phyloP scores from a whole-genome alignment of 768 basidiomycete genomes.

The Tremella mesenterica region DNA sequence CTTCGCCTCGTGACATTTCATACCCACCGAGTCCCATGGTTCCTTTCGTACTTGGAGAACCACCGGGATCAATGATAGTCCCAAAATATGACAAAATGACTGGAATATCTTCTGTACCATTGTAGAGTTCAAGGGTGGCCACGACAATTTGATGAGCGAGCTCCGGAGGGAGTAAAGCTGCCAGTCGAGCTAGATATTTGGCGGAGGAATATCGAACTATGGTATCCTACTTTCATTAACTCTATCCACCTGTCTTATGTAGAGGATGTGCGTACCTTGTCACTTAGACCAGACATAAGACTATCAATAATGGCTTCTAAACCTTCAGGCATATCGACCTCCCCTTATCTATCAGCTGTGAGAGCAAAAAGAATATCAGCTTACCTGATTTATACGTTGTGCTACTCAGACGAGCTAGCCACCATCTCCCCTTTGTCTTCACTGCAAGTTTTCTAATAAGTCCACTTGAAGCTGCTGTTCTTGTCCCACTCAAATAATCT shows the following conservation, averaged over 20 bases:
- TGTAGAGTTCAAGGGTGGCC: conserved; percentile 66
- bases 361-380: too few relatives aligned
- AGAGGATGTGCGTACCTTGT: conserved; percentile 56
- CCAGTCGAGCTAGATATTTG: conserved; percentile 78
- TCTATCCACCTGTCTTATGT: too few relatives aligned
- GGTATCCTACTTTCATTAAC: conserved; percentile 59
- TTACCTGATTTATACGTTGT: not conserved
- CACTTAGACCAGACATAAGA: conserved; percentile 64
- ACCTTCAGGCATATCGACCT: conserved; percentile 63
- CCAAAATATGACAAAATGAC: conserved; percentile 23
- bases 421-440: conserved; percentile 41
- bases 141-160: conserved; percentile 75
- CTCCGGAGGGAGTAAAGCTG: conserved; percentile 66
- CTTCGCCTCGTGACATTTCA: conserved; percentile 51
- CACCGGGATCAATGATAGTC: conserved; percentile 31
- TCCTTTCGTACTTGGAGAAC: conserved; percentile 20
- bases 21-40: conserved; percentile 33
- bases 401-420: conserved; percentile 29
- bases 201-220: conserved; percentile 90
- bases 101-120: conserved; percentile 44
- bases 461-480: conserved; percentile 18
- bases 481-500: conserved; percentile 40
- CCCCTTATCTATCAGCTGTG: conserved; percentile 20
- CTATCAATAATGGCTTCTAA: conserved; percentile 66
- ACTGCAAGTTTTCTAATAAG: conserved; percentile 38